Evolutionary conservation across 2,329 filamentous ascomycete genomes (phyloP), one percentile per base, ranked within the genome.

Genomic region (Ascosphaera apis): DNA sequence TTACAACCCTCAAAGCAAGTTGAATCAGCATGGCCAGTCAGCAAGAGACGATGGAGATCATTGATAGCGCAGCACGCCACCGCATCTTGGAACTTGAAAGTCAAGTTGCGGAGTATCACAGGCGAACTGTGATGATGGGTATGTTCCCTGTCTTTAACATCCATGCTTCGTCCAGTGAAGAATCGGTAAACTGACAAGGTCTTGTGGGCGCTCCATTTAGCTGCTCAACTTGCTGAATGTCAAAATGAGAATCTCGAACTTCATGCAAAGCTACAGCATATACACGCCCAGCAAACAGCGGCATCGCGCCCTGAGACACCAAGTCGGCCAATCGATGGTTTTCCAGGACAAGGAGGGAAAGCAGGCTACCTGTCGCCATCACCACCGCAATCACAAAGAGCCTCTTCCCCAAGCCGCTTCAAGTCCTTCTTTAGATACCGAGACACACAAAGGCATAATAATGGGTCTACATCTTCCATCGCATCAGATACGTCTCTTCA

Each of bases 401-500:
- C 6, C 39, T 18, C 43, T 7, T 45, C 45, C 6, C 31, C 31
- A 32, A 32, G 31, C 31, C 31, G 31, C 31, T 32, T 32, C 31
- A 32, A 17, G 16, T 5, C n/a, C 13, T 32, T 32, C 13, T 32
- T 32, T n/a, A 15, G 6, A n/a, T 15, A 5, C 4, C 32, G 28
- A 21, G 19, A 36, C 38, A 21, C 40, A 33, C 3, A 39, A 36
- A 33, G 34, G 39, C n/a, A 37, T 39, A 25, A 38, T 40, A 18
- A 35, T 36, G 12, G 37, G 36, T 18, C 39, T 37, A 2, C 36
- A 42, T 15, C 37, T 32, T 19, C 38, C 41, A 17, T 31, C 41
- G 18, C 18, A 39, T 32, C 31, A 15, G 31, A 32, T 15, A 17
- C 53, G 58, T 44, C 40, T 34, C 57, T 73, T 5, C 62, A 69